Evolutionary conservation across 2,329 filamentous ascomycete species (phyloP).

Genomic region (Sporothrix globosa): DNA sequence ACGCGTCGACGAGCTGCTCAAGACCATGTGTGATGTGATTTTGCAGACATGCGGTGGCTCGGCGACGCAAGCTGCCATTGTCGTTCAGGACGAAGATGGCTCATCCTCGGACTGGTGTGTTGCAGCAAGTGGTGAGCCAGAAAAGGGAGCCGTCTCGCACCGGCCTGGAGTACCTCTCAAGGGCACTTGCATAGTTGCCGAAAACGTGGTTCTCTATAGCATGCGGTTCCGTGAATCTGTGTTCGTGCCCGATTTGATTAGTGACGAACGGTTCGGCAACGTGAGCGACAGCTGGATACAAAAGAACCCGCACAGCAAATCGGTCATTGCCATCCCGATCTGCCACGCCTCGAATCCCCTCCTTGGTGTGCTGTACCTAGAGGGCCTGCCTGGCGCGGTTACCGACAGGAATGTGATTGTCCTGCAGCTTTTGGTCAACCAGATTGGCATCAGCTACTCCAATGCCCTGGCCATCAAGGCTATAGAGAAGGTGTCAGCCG

Average conservation of each 20-base stretch:
- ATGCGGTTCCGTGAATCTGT: constrained; percentile 75
- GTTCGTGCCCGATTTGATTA: constrained; percentile 72
- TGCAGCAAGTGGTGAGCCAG: constrained; percentile 72
- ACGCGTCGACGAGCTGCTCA: constrained; percentile 72
- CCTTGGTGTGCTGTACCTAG: constrained; percentile 74
- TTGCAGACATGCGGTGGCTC: constrained; percentile 73
- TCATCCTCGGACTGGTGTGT: constrained; percentile 64
- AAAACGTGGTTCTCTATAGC: constrained; percentile 76
- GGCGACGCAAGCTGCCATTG: constrained; percentile 72
- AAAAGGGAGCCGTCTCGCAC: constrained; percentile 68
- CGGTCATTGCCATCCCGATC: constrained; percentile 80
- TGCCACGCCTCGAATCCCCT: constrained; percentile 71
- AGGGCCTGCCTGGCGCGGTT: constrained; percentile 74
- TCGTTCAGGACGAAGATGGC: constrained; percentile 68
- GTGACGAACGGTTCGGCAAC: constrained; percentile 77
- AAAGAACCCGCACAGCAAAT: constrained; percentile 69
- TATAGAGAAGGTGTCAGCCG: constrained; percentile 75
- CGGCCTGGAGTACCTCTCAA: constrained; percentile 66
- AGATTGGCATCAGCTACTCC: constrained; percentile 73
- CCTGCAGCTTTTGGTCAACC: constrained; percentile 72
- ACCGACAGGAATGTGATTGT: constrained; percentile 73
- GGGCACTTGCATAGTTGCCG: constrained; percentile 69
- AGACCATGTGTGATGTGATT: constrained; percentile 81
- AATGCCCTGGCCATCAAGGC: constrained; percentile 70
- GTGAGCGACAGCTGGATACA: constrained; percentile 70